These are phyloP conservation scores for Cyberlindnera maritima DNA, from an alignment of 805 yeast species.

Conservation along the genomic window DNA sequence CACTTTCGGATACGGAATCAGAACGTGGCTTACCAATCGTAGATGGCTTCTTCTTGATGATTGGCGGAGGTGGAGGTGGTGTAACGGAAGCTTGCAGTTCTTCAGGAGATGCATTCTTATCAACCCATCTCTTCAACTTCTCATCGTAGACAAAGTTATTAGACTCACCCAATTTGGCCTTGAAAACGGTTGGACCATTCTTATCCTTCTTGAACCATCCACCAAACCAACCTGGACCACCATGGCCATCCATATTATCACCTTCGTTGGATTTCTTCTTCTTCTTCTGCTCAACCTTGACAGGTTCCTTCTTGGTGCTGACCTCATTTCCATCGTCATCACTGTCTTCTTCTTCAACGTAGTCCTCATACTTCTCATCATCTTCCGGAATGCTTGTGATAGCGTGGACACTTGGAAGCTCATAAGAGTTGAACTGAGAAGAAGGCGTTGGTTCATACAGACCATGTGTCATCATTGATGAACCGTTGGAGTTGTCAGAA, in stretches of 20 bases:
- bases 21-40: conserved; percentile 38
- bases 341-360: conserved; percentile 41
- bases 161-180: conserved; percentile 80
- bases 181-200: conserved; percentile 72
- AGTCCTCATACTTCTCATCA: conserved; percentile 48
- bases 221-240: conserved; percentile 44
- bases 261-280: conserved; percentile 21
- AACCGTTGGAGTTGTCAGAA: background rate
- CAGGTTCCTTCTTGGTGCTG: background rate
- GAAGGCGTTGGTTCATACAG: conserved; percentile 28
- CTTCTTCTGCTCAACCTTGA: conserved; percentile 12
- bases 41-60: conserved; percentile 35
- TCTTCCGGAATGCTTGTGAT: conserved; percentile 26
- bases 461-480: conserved; percentile 5
- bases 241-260: conserved; percentile 11
- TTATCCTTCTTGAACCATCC: conserved; percentile 60
- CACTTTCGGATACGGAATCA: conserved; percentile 28
- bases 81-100: conserved; percentile 61
- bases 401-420: conserved; percentile 25
- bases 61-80: conserved; percentile 61
- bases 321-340: conserved; percentile 29
- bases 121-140: conserved; percentile 82
- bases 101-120: conserved; percentile 61
- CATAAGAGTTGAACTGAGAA: conserved; percentile 24
- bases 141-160: conserved; percentile 79